These are phyloP conservation scores for Rhodocollybia butyracea DNA, from an alignment of 768 basidiomycete genomes.

Conservation along the genomic window DNA sequence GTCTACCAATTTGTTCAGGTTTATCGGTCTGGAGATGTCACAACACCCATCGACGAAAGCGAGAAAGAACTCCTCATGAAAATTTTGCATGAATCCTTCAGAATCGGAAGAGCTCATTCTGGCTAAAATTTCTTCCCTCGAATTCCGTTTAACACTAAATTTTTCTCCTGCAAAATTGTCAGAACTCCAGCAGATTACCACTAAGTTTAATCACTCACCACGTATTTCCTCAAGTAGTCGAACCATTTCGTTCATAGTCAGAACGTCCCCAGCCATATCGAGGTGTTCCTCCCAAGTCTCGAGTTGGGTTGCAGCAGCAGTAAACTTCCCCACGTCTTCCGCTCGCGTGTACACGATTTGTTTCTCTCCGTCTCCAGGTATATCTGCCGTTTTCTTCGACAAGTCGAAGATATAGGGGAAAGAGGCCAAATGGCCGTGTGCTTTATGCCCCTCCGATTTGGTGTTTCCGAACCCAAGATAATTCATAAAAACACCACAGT, in stretches of 20 bases:
- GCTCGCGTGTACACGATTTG: background rate
- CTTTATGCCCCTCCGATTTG: constrained; percentile 3
- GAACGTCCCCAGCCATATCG: constrained; percentile 2
- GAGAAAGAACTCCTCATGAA: background rate
- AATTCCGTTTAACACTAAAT: background rate
- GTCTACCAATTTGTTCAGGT: background rate
- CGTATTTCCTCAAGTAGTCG: background rate
- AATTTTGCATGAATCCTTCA: background rate
- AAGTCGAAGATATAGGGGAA: constrained; percentile 5
- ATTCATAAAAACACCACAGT: constrained; percentile 4
- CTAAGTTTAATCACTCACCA: background rate
- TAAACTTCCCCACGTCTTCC: constrained; percentile 7
- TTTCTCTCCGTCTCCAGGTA: constrained; percentile 7
- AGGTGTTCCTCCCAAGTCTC: constrained; percentile 4
- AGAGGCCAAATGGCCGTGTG: background rate
- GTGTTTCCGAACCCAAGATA: constrained; percentile 4
- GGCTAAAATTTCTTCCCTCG: background rate
- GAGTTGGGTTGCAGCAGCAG: constrained; percentile 3
- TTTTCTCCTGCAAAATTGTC: background rate
- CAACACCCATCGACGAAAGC: background rate
- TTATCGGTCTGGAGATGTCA: background rate
- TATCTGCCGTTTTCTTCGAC: constrained; percentile 1
- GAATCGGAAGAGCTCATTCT: background rate
- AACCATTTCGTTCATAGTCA: constrained; percentile 5
- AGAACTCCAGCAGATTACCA: background rate